Percentiles rank a stretch among this genome's conserved stretches.
Evolutionary conservation across 1,284 basidiomycete genomes (phyloP).

Genomic region (Apiotrichum gamsii): DNA sequence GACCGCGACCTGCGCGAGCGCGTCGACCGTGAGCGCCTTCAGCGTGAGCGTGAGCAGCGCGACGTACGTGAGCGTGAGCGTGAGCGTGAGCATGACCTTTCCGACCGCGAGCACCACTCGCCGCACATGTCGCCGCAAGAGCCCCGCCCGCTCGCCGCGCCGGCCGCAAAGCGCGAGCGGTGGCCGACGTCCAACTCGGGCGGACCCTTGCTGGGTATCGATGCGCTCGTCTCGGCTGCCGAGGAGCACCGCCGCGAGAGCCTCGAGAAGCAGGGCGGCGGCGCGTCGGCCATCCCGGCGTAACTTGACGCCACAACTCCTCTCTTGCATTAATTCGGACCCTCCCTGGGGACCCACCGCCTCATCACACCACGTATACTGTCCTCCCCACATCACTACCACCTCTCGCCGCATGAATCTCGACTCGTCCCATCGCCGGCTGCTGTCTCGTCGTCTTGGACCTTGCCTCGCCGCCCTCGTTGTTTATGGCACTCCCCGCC

Average conservation of each 20-base stretch:
- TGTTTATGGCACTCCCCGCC: too few species aligned
- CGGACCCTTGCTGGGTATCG: constrained; percentile 30
- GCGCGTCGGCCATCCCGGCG: constrained; percentile 2
- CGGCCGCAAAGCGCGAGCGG: constrained; percentile 9
- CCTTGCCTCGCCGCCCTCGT: too few species aligned
- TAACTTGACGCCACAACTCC: too few species aligned
- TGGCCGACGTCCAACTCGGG: constrained; percentile 5
- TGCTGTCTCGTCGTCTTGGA: too few species aligned
- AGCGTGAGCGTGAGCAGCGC: neutral
- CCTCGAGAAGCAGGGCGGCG: constrained; percentile 8
- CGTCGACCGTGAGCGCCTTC: neutral
- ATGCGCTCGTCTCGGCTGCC: constrained; percentile 39
- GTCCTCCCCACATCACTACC: too few species aligned
- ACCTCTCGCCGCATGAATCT: too few species aligned
- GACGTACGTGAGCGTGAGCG: constrained; percentile 5
- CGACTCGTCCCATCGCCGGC: too few species aligned
- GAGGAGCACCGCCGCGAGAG: constrained; percentile 30
- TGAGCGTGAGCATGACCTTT: constrained; percentile 2
- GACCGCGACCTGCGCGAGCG: neutral
- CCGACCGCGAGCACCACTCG: neutral
- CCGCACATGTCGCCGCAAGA: neutral
- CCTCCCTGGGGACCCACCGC: too few species aligned
- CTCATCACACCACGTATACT: too few species aligned
- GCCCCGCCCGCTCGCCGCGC: constrained; percentile 9
- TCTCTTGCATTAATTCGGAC: too few species aligned